These are phyloP conservation scores for Tolypocladium tundrense DNA, from an alignment of 2,329 filamentous ascomycete species.

Conservation along the genomic window DNA sequence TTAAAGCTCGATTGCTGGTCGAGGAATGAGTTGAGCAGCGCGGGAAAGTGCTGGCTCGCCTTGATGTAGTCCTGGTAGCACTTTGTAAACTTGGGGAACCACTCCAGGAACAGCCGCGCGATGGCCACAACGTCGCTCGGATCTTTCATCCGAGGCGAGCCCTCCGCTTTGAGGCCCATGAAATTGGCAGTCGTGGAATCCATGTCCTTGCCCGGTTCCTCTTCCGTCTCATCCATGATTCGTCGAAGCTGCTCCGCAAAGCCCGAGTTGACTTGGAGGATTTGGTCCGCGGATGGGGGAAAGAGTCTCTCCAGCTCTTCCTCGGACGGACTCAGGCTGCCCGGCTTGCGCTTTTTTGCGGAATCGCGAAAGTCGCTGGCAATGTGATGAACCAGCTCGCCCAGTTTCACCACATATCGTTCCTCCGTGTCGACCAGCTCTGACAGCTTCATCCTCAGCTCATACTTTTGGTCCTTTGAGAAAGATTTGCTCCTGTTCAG, in stretches of 20 bases:
- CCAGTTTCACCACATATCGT: conserved; percentile 81
- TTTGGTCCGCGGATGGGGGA: conserved; percentile 67
- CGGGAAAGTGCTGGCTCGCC: conserved; percentile 78
- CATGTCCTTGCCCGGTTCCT: conserved; percentile 67
- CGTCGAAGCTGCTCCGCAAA: conserved; percentile 70
- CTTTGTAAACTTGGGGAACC: conserved; percentile 86
- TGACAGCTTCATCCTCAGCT: conserved; percentile 75
- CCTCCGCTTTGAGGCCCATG: conserved; percentile 32
- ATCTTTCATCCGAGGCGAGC: conserved; percentile 46
- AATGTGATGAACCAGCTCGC: conserved; percentile 71
- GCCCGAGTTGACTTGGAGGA: conserved; percentile 68
- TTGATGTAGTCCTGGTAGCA: conserved; percentile 91
- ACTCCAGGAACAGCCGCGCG: conserved; percentile 73
- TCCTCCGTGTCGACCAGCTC: conserved; percentile 92
- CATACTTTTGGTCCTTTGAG: conserved; percentile 70
- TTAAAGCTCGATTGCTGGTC: conserved; percentile 76
- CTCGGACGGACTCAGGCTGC: conserved; percentile 61
- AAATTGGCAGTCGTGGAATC: conserved; percentile 40
- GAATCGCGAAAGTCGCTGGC: conserved; percentile 70
- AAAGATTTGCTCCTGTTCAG: conserved; percentile 71
- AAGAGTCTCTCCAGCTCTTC: conserved; percentile 69
- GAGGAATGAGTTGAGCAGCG: conserved; percentile 68
- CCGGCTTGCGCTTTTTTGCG: conserved; percentile 45
- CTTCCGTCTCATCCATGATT: conserved; percentile 74
- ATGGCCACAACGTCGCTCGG: conserved; percentile 69